phyloP scores from a whole-genome alignment of 225 moss, liverwort and hornwort species.

The Bryum argenteum region DNA sequence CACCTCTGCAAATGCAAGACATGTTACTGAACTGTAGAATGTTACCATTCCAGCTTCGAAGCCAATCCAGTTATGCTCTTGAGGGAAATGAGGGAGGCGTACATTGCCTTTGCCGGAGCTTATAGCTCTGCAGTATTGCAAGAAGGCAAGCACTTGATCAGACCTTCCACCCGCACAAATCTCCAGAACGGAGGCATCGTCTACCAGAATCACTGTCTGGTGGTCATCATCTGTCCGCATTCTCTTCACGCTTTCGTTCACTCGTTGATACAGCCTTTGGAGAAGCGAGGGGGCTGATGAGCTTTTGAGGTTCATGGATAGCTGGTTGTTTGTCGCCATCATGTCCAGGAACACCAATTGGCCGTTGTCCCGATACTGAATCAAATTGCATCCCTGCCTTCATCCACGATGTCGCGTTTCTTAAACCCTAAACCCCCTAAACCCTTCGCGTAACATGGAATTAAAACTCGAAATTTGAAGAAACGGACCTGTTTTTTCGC shows the following conservation, averaged over 20 bases:
- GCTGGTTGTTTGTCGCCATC: constrained; percentile 27
- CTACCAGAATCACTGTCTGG: background rate
- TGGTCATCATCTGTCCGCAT: constrained; percentile 35
- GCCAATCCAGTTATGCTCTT: background rate
- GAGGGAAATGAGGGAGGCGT: constrained; percentile 2
- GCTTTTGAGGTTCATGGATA: constrained; percentile 7
- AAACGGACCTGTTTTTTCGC: constrained; percentile 64
- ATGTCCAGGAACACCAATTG: constrained; percentile 62
- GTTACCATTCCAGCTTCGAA: background rate
- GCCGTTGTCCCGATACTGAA: constrained; percentile 61
- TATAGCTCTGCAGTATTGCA: constrained; percentile 65
- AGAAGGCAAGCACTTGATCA: background rate
- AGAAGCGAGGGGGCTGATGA: constrained; percentile 21
- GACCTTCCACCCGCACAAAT: background rate
- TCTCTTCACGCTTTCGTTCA: constrained; percentile 31
- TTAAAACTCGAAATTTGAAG: too few species aligned
- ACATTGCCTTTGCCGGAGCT: constrained; percentile 41
- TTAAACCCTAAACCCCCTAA: too few species aligned
- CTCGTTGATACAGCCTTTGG: constrained; percentile 38
- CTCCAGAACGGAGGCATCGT: background rate
- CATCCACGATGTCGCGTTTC: background rate
- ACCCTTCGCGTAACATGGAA: too few species aligned
- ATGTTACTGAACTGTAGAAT: background rate
- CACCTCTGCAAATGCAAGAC: constrained; percentile 55
- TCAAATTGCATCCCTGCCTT: constrained; percentile 72